phyloP scores from a whole-genome alignment of 768 basidiomycete species.

The Hypholoma fasciculare region DNA sequence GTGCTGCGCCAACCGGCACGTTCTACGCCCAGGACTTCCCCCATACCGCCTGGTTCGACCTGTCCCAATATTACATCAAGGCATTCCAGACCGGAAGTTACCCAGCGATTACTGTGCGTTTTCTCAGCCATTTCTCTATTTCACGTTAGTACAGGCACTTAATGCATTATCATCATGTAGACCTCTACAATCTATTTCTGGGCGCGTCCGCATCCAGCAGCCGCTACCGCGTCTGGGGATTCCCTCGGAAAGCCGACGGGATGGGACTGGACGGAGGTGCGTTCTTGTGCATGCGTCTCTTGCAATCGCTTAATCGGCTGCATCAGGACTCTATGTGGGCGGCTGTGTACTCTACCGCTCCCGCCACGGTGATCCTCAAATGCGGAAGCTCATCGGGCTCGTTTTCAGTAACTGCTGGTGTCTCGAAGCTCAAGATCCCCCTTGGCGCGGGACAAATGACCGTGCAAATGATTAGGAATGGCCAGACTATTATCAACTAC shows the following conservation, averaged over 20 bases:
- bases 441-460: slow-evolving; percentile 57
- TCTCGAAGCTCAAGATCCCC: slow-evolving; percentile 61
- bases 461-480: slow-evolving; percentile 53
- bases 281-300: slow-evolving; percentile 12
- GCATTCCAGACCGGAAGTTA: slow-evolving; percentile 69
- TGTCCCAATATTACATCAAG: slow-evolving; percentile 64
- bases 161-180: slow-evolving; percentile 21
- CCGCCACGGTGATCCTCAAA: slow-evolving; percentile 53
- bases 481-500: slow-evolving; percentile 49
- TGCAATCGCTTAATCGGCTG: neutral
- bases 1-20: slow-evolving; percentile 42
- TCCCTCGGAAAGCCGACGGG: slow-evolving; percentile 46
- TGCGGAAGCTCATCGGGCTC: slow-evolving; percentile 38
- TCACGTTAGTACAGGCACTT: neutral
- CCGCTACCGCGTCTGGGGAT: slow-evolving; percentile 44
- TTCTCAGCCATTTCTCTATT: slow-evolving; percentile 20
- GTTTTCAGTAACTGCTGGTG: slow-evolving; percentile 48
- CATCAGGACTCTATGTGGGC: slow-evolving; percentile 64
- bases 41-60: slow-evolving; percentile 57
- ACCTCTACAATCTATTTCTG: slow-evolving; percentile 53
- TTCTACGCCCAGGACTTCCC: slow-evolving; percentile 44
- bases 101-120: slow-evolving; percentile 54
- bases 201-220: slow-evolving; percentile 65
- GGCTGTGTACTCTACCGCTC: slow-evolving; percentile 55
- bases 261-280: slow-evolving; percentile 52